Evolutionary conservation across 2,329 filamentous ascomycete species (phyloP).

Genomic region (Fusarium sp.): DNA sequence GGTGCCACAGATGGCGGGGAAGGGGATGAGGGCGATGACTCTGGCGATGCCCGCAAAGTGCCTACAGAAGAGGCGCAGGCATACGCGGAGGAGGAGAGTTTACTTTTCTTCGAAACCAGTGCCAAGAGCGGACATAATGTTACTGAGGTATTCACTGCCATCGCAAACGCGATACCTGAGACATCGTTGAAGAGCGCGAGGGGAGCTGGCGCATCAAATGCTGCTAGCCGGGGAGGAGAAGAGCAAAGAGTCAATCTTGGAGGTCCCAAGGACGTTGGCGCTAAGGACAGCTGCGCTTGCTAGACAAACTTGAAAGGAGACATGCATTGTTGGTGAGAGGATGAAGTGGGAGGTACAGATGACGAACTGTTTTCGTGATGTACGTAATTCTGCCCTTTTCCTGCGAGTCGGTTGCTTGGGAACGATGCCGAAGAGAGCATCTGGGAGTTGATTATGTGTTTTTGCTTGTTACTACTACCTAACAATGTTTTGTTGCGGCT

Average conservation of each 20-base stretch:
- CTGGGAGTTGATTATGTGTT: constrained; percentile 45
- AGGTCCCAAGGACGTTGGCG: constrained; percentile 75
- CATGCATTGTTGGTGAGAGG: constrained; percentile 11
- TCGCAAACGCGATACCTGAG: constrained; percentile 97
- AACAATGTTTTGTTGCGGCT: constrained; percentile 33
- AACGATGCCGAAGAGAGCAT: constrained; percentile 45
- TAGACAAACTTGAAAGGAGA: constrained; percentile 52
- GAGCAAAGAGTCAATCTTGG: constrained; percentile 86
- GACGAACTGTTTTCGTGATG: constrained; percentile 40
- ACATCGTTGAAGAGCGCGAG: constrained; percentile 91
- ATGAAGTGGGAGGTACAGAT: constrained; percentile 22
- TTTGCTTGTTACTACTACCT: constrained; percentile 38
- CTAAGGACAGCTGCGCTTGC: constrained; percentile 93
- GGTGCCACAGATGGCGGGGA: constrained; percentile 58
- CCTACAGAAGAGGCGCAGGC: constrained; percentile 89
- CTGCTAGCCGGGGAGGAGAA: constrained; percentile 69
- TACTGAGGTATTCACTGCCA: constrained; percentile 95
- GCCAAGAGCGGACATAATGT: constrained; percentile 97
- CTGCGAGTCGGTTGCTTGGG: constrained; percentile 44
- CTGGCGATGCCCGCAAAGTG: constrained; percentile 85
- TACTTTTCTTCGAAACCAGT: constrained; percentile 98
- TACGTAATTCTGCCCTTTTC: constrained; percentile 45
- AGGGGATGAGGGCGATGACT: constrained; percentile 68
- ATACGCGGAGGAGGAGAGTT: constrained; percentile 93
- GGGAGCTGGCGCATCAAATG: constrained; percentile 72